Base-by-base conservation (phyloP, 1,139 yeast genomes). In the Yamadazyma atlantica region DNA sequence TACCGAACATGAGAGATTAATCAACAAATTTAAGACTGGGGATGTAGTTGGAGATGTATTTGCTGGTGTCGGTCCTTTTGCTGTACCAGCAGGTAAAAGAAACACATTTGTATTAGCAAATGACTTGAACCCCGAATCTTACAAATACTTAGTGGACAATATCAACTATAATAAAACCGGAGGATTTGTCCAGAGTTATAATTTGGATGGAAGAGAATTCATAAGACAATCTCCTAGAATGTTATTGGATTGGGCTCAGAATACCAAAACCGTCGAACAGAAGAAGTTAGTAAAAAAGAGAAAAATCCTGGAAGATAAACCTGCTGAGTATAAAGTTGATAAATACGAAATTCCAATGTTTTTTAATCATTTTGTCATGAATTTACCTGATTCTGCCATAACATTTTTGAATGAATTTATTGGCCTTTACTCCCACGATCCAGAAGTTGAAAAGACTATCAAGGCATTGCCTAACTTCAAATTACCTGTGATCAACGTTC, bases 51-150 rank as follows among this genome's bases (percentile, higher is more conserved):
- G 89, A 48, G 99, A 94, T 66, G 97, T 89, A 0, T 87, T 94
- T 77, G 98, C 97, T 0, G 99, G 99, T 26, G 98, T 94, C 2
- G 99, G 99, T 0, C 99, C 99, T 2, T 94, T 94, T 67, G 94
- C 95, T 1, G 80, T 92, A 1, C 99, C 99, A 0, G 96, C 97
- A 1, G 98, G 90, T 13, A 89, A 85, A 60, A 87, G 84, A 44
- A 73, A 75, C 14, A 86, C 82, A 3, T 60, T 90, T 38, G 95
- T 87, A 0, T 68, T 90, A 51, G 97, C 97, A 13, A 94, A 90
- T 57, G 99, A 94, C 58, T 70, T 94, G 55, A 94, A 94, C 54
- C 97, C 97, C 0, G 86, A 85, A 44, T 82, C 95, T 38, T 85
- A 66, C 62, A 76, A 78, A 46, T 84, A 85, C 51, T 70, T 94